Evolutionary conservation across 1,284 basidiomycete species (phyloP).

Genomic region (Austroboletus novae-zelandiae): DNA sequence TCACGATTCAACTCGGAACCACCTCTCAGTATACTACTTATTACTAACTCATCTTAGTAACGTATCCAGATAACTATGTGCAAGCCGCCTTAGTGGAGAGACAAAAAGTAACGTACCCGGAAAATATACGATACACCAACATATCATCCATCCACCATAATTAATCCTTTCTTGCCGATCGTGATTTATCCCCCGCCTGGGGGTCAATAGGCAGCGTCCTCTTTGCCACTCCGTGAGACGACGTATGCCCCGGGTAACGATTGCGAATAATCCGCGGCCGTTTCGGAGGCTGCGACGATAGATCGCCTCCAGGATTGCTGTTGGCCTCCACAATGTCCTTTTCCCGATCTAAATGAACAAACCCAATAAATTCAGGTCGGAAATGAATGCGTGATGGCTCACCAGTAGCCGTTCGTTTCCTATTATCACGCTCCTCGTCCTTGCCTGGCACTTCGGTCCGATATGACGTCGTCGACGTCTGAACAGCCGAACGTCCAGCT

Average conservation of each 20-base stretch:
- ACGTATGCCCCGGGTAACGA: slow-evolving; percentile 34
- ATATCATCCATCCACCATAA: slow-evolving; percentile 6
- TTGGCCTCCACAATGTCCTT: slow-evolving; percentile 32
- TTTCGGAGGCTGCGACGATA: slow-evolving; percentile 36
- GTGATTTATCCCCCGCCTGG: slow-evolving; percentile 52
- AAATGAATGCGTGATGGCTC: slow-evolving; percentile 22
- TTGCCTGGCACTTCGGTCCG: slow-evolving; percentile 39
- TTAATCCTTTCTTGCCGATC: slow-evolving; percentile 49
- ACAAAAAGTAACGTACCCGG: slow-evolving; percentile 17
- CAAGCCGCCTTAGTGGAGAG: slow-evolving; percentile 12
- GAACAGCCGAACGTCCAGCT: slow-evolving; percentile 36
- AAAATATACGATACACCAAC: slow-evolving; percentile 10
- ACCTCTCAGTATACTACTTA: slow-evolving; percentile 10
- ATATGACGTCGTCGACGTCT: slow-evolving; percentile 39
- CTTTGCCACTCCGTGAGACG: slow-evolving; percentile 47
- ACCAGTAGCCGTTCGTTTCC: slow-evolving; percentile 71
- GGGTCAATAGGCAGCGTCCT: slow-evolving; percentile 62
- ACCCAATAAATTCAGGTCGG: not conserved
- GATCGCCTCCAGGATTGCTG: slow-evolving; percentile 17
- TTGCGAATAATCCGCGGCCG: slow-evolving; percentile 47
- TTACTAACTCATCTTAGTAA: slow-evolving; percentile 20
- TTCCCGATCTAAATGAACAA: slow-evolving; percentile 32
- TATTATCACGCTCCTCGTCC: slow-evolving; percentile 64
- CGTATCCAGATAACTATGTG: not conserved
- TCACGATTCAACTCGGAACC: slow-evolving; percentile 38